Base-by-base conservation (phyloP, 805 yeast genomes). In the Sungouiozyma ichnusensis region DNA sequence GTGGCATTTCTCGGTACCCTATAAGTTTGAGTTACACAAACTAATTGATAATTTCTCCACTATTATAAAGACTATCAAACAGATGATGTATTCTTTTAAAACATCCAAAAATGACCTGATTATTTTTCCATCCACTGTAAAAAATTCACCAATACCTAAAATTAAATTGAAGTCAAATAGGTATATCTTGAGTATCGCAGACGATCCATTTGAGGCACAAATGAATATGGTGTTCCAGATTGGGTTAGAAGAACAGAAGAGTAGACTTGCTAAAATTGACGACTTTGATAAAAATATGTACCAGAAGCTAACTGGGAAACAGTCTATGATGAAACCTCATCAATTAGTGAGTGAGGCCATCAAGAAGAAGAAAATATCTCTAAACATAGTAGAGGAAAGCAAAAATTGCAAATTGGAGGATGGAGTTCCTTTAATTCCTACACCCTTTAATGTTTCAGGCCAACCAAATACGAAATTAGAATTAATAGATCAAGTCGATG, bases 151-250 rank as follows among this genome's bases (percentile, higher is more conserved):
- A 0, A 65, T 90, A 6, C 88, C 88, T 13, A 65, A 63, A 16
- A 62, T 85, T 2, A 69, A 72, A 17, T 49, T 87, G 32, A 71
- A 65, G 35, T 67, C 94, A 0, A 67, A 67, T 4, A 66, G 74
- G 34, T 68, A 85, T 47, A 67, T 81, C 3, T 63, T 87, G 33
- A 70, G 81, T 18, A 68, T 87, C 48, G 95, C 85, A 43, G 94
- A 85, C 58, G 97, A 90, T 60, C 90, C 94, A 6, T 87, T 88
- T 58, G 97, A 90, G 60, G 68, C 78, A 6, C 79, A 85, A 51
- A 63, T 88, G 37, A 72, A 76, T 17, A 66, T 75, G 53, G 74
- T 81, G 20, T 78, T 72, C 52, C 79, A 80, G 50, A 67, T 81
- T 9, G 94, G 94, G 1, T 39, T 63, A 16, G 44, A 68, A n/a